Evolutionary conservation across 495 filamentous ascomycete genomes (phyloP).

Genomic region (Penicillium fimorum): DNA sequence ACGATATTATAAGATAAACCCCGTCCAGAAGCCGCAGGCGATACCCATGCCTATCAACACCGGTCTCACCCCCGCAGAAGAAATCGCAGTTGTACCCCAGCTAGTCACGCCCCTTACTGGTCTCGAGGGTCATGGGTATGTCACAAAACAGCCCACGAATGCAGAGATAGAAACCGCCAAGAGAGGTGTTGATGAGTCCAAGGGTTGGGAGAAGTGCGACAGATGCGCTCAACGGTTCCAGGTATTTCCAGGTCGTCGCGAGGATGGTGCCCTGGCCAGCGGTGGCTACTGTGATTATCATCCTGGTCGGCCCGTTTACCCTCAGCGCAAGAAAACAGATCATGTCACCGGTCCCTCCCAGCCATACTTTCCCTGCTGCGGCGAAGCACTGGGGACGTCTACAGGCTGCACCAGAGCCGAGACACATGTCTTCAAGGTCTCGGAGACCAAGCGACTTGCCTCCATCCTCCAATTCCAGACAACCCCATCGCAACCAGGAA

Average conservation of each 20-base stretch:
- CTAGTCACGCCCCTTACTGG: constrained; percentile 59
- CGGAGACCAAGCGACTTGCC: constrained; percentile 71
- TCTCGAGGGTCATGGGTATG: constrained; percentile 70
- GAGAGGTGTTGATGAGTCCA: constrained; percentile 60
- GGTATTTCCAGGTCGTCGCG: constrained; percentile 82
- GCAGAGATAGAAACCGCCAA: constrained; percentile 61
- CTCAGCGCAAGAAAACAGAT: constrained; percentile 48
- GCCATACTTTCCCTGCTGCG: constrained; percentile 76
- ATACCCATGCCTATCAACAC: constrained; percentile 54
- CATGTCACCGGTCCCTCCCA: constrained; percentile 44
- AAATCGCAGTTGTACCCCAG: constrained; percentile 59
- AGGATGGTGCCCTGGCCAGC: constrained; percentile 75
- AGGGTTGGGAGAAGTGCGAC: constrained; percentile 84
- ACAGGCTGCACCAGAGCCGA: constrained; percentile 66
- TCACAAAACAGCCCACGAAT: constrained; percentile 59
- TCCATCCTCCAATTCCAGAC: constrained; percentile 72
- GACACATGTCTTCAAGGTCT: constrained; percentile 86
- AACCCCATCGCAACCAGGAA: constrained; percentile 63
- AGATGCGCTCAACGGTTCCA: constrained; percentile 84
- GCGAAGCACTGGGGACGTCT: constrained; percentile 63
- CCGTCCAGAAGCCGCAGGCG: constrained; percentile 17
- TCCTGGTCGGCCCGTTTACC: constrained; percentile 59
- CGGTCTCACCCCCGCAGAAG: constrained; percentile 63
- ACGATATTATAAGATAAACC: constrained; percentile 43
- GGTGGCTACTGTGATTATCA: constrained; percentile 79